phyloP scores from a whole-genome alignment of 1,284 basidiomycete genomes.

The Papiliotrema laurentii region DNA sequence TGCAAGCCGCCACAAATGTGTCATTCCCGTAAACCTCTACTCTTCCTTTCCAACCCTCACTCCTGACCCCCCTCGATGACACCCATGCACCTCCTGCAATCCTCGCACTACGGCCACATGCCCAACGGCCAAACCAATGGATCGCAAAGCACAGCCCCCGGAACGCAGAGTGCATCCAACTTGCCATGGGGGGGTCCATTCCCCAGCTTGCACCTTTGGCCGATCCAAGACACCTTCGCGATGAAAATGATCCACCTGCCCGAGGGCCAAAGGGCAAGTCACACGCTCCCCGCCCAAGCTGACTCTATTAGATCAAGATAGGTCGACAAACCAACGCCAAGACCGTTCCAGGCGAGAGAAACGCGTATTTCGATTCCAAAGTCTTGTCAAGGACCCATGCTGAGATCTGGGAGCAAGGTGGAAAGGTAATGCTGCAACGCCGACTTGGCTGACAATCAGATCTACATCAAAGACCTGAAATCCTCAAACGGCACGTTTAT shows the following conservation, averaged over 20 bases:
- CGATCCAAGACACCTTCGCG: constrained; percentile 91
- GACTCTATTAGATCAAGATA: constrained; percentile 63
- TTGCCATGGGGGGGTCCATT: constrained; percentile 43
- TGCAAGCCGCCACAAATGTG: too few relatives aligned
- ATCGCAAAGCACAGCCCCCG: too few relatives aligned
- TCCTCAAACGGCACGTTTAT: constrained; percentile 98
- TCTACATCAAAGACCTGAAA: constrained; percentile 97
- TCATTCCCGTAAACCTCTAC: too few relatives aligned
- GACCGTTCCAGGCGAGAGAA: constrained; percentile 88
- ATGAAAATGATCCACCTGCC: constrained; percentile 91
- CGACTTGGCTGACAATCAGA: constrained; percentile 52
- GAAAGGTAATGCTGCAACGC: constrained; percentile 58
- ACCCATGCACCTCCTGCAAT: too few relatives aligned
- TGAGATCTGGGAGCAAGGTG: constrained; percentile 91
- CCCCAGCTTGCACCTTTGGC: constrained; percentile 76
- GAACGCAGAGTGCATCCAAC: constrained; percentile 2
- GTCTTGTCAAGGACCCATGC: constrained; percentile 94
- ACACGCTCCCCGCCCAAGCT: too few relatives aligned
- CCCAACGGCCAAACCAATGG: too few relatives aligned
- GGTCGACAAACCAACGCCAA: constrained; percentile 97
- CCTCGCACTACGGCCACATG: too few relatives aligned
- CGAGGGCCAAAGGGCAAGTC: constrained; percentile 45
- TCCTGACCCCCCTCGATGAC: too few relatives aligned
- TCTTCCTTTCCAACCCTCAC: too few relatives aligned
- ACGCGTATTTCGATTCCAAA: constrained; percentile 97